These are phyloP conservation scores for Polytolypa hystricis DNA, from an alignment of 2,329 filamentous ascomycete genomes.

Conservation along the genomic window DNA sequence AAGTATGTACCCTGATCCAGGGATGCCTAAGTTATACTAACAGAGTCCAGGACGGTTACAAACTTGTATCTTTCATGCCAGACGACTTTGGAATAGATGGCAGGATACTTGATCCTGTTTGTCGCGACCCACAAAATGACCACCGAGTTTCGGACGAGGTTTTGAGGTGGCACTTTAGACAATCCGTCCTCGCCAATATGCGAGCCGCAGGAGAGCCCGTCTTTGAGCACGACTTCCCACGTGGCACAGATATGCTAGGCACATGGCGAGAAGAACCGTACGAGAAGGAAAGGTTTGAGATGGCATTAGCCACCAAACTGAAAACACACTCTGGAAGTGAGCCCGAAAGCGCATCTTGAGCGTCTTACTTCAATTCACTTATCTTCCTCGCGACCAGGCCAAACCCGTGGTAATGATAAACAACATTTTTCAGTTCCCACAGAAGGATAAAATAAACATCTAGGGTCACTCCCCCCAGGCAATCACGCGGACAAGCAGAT, in stretches of 20 bases:
- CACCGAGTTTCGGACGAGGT: conserved; percentile 12
- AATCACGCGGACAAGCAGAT: too few species aligned
- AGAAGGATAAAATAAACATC: too few species aligned
- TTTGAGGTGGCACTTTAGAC: conserved; percentile 16
- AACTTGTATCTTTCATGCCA: conserved; percentile 7
- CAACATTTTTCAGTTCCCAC: too few species aligned
- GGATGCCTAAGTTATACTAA: neutral
- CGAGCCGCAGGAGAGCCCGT: conserved; percentile 15
- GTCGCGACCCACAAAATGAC: conserved; percentile 8
- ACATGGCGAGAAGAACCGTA: conserved; percentile 9
- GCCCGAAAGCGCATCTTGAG: too few species aligned
- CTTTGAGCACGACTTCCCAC: conserved; percentile 16
- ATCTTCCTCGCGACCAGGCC: too few species aligned
- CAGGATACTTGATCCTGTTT: conserved; percentile 11
- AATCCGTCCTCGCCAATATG: conserved; percentile 17
- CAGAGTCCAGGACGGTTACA: conserved; percentile 15
- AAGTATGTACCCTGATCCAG: neutral
- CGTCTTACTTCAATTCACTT: too few species aligned
- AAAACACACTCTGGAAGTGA: too few species aligned
- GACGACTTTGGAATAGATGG: conserved; percentile 11
- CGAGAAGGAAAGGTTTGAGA: conserved; percentile 12
- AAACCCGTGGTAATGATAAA: too few species aligned
- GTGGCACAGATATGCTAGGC: conserved; percentile 14
- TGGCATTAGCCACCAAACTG: too few species aligned
- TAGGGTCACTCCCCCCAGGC: too few species aligned